Evolutionary conservation across 2,329 filamentous ascomycete species (phyloP), one percentile per base, ranked within the genome.

Genomic region (Stemphylium beticola): DNA sequence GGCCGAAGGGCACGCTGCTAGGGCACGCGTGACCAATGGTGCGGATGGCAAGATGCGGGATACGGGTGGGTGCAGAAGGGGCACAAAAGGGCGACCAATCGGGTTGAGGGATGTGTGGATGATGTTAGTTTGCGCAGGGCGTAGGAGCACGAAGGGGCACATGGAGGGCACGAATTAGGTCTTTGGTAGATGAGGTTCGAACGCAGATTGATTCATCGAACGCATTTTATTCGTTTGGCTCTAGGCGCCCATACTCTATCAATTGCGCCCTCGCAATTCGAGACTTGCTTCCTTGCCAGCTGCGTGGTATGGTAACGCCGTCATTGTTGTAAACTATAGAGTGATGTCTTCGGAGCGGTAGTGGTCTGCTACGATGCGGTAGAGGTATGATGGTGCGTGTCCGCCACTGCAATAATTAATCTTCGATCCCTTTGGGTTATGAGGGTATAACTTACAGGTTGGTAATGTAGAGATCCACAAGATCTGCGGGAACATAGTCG

Each of bases 401-500:
- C 85, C 85, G 29, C 87, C 87, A 60, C 85, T 88, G 56, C 24
- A 17, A 36, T 32, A 54, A 47, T 72, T 49, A 67, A 59, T 26
- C 46, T 1, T 22, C 7, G 12, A 18, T 45, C 29, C 26, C 17
- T 14, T 10, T 14, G 31, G 11, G 20, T 56, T 60, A 22, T 10
- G 24, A 18, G 17, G 24, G 66, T 69, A 45, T 68, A 34, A 82
- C 86, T 81, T 79, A 89, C 85, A 92, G 76, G 65, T 96, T 96
- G 15, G 92, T 96, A 64, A 96, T 91, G 73, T 95, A 95, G 29
- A 90, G 83, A 74, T 92, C 88, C 33, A 95, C 84, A 54, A 89
- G 77, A 62, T 91, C 89, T 0, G 89, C 85, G 8, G 89, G 86
- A 14, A 97, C 86, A 70, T 93, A 91, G 73, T 97, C 93, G 47